These are phyloP conservation scores for Cyphellophora europaea DNA, from an alignment of 2,329 filamentous ascomycete genomes.

Conservation along the genomic window DNA sequence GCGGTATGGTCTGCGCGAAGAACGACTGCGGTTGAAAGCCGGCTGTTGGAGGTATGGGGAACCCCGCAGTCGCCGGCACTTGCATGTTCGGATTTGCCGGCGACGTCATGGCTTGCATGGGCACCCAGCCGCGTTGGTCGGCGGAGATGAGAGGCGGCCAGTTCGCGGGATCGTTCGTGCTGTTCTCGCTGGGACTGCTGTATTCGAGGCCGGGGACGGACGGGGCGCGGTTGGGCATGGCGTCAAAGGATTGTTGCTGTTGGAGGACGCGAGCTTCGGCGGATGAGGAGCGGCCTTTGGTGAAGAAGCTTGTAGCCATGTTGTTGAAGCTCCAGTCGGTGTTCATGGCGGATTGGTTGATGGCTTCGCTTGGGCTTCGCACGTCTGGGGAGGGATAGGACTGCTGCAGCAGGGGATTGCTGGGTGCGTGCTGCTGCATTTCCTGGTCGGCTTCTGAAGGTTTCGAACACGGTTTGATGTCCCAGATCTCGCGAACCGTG, in stretches of 20 bases:
- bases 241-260: not conserved
- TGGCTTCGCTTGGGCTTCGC: not conserved
- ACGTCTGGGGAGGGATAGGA: not conserved
- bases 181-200: conserved; percentile 14
- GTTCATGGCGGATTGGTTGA: not conserved
- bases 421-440: not conserved
- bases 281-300: not conserved
- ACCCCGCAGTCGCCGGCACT: not conserved
- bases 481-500: conserved; percentile 1
- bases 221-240: not conserved
- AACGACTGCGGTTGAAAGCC: not conserved
- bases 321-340: not conserved
- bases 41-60: not conserved
- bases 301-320: not conserved
- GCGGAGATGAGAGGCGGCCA: conserved; percentile 14
- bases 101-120: not conserved
- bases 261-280: not conserved
- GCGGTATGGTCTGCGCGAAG: not conserved
- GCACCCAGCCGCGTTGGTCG: conserved; percentile 12
- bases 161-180: conserved; percentile 12
- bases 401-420: not conserved
- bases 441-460: conserved; percentile 3
- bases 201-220: conserved; percentile 8
- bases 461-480: not conserved
- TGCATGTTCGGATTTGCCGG: not conserved